Base-by-base conservation (phyloP, 352 stramenopile species). In the Phytophthora pseudosyringae region DNA sequence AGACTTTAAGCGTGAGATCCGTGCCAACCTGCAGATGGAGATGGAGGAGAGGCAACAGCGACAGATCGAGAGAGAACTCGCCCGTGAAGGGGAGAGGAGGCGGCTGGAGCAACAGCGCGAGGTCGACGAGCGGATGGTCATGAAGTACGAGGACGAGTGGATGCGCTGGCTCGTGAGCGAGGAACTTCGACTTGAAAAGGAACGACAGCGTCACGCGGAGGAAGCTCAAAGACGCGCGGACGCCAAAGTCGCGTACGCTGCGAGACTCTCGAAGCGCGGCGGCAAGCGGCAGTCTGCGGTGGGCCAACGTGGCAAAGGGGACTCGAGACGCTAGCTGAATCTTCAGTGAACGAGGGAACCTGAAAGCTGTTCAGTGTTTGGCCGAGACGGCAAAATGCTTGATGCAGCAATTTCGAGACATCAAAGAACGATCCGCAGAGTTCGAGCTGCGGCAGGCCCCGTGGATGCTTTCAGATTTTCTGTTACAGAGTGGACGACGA, bases 111-210 rank as follows among this genome's bases (percentile, higher is more conserved):
- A 69, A 5, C 69, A 77, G 26, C 76, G 72, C 3, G 78, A 93
- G 64, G 60, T 77, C 35, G 69, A 82, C 28, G 83, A 93, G 65
- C 64, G 56, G 29, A 67, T 84, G 46, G 67, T 72, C 35, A 89
- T 93, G 76, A 76, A 85, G 60, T 93, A 90, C 62, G 80, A 93
- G 55, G 81, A 93, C 43, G 78, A 90, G 51, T 76, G 75, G 55
- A 86, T 75, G 71, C 63, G 67, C 32, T 93, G 83, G 83, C 49
- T 88, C 48, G 53, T 81, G 16, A 65, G 54, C 7, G 81, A 93
- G 45, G 65, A 81, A 44, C 44, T 59, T 18, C 69, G 83, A 4
- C 45, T 93, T 15, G 80, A 88, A 49, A 41, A 50, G 9, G 80
- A 89, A 36, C 63, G 71, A 0, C 66, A 64, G 8, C 68, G 50